Evolutionary conservation across 2,329 filamentous ascomycete genomes (phyloP), one percentile per base, ranked within the genome.

Genomic region (Tothia fuscella): DNA sequence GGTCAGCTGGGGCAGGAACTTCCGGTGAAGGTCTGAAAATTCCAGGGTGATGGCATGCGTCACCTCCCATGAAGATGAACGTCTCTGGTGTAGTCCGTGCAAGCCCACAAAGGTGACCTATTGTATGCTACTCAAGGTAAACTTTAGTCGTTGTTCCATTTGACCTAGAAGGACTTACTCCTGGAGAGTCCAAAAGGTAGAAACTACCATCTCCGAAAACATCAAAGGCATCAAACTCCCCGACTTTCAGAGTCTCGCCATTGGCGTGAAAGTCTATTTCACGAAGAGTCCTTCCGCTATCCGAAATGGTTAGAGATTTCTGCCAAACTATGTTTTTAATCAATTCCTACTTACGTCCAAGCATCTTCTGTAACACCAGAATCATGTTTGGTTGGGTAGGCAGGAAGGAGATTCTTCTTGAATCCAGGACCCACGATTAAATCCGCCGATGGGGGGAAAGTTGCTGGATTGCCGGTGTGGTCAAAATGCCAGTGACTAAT

Each of bases 141-240:
- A n/a, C n/a, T n/a, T n/a, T n/a, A n/a, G n/a, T n/a, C n/a, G n/a
- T n/a, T n/a, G n/a, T n/a, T n/a, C n/a, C n/a, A n/a, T n/a, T n/a
- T n/a, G n/a, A n/a, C n/a, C n/a, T n/a, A n/a, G n/a, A n/a, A n/a
- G n/a, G n/a, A n/a, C n/a, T n/a, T n/a, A n/a, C n/a, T n/a, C 72
- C 72, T 0, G 71, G 70, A 3, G 64, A 62, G 47, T 71, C 58
- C 21, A 76, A 58, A 2, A 76, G 58, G 50, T 74, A 75, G 47
- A 78, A 72, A 16, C 58, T 65, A 0, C 71, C 72, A 49, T 77
- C 72, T 3, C 64, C 65, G 42, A 74, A 76, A 50, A 65, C 75
- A 51, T 77, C 72, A 21, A 59, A 55, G 2, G 68, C 68, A 26
- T 57, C 49, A 49, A 70, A 71, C 10, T 59, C 51, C 2, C 66